phyloP scores from a whole-genome alignment of 179 eudicot species.

The Spinacia oleracea region DNA sequence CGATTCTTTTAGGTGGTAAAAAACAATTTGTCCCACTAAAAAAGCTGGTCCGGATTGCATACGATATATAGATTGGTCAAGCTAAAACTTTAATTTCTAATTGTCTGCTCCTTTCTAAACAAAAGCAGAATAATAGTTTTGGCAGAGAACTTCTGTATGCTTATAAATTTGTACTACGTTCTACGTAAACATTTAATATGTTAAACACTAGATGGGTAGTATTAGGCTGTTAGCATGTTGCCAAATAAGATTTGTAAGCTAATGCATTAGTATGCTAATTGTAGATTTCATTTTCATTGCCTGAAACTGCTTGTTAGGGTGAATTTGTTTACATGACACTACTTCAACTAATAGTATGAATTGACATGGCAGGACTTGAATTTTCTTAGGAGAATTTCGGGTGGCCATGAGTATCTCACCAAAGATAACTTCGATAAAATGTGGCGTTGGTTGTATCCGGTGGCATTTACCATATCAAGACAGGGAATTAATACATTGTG shows the following conservation, averaged over 20 bases:
- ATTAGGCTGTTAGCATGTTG: too few relatives aligned
- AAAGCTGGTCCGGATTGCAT: neutral
- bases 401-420: conserved; percentile 58
- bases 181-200: neutral
- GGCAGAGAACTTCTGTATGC: neutral
- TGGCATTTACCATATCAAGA: conserved; percentile 72
- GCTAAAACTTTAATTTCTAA: neutral
- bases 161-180: neutral
- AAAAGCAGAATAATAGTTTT: neutral
- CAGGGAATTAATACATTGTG: conserved; percentile 56
- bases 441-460: conserved; percentile 94
- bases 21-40: too few relatives aligned
- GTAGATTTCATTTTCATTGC: neutral
- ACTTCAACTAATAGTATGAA: conserved; percentile 6
- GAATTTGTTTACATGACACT: neutral
- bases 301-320: neutral
- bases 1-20: too few relatives aligned
- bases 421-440: conserved; percentile 73
- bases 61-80: neutral
- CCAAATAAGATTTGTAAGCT: neutral
- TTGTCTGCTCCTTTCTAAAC: neutral
- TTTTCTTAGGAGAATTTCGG: conserved; percentile 62
- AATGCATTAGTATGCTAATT: neutral
- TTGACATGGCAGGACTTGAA: conserved; percentile 64
- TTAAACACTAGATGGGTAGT: neutral